These are phyloP conservation scores for Aspergillus coremiiformis DNA, from an alignment of 495 filamentous ascomycete genomes.

Conservation along the genomic window DNA sequence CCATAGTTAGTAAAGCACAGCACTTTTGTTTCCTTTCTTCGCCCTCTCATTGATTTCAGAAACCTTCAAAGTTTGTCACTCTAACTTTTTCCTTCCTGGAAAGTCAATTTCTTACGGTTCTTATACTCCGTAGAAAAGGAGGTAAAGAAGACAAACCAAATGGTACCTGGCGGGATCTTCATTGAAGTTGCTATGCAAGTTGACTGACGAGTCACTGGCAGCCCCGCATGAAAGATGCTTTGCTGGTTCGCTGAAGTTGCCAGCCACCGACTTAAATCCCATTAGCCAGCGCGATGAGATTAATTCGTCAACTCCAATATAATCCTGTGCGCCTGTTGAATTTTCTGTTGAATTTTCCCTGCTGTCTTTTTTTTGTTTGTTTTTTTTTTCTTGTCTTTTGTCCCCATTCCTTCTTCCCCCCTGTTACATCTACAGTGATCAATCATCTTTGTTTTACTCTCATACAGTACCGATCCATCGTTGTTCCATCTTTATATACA, in stretches of 20 bases:
- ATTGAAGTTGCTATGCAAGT: not conserved
- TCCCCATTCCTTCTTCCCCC: not conserved
- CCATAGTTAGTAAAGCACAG: too few relatives aligned
- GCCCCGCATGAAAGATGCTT: constrained; percentile 1
- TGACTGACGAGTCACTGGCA: not conserved
- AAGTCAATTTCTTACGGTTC: too few relatives aligned
- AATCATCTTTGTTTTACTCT: not conserved
- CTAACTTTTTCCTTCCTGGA: not conserved
- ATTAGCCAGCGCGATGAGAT: not conserved
- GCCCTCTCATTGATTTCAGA: too few relatives aligned
- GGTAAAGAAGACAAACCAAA: constrained; percentile 1
- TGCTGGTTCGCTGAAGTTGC: constrained; percentile 10
- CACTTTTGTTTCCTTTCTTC: too few relatives aligned
- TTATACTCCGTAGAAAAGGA: constrained; percentile 1
- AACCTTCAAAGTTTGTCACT: too few relatives aligned
- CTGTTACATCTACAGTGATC: not conserved
- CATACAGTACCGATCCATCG: not conserved
- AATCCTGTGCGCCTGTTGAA: not conserved
- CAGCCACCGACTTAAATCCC: constrained; percentile 20
- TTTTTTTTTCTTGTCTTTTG: constrained; percentile 5
- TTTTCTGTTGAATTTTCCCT: constrained; percentile 5
- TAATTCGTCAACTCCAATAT: constrained; percentile 14
- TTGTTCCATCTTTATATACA: not conserved
- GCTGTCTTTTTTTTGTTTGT: constrained; percentile 10
- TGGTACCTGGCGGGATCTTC: constrained; percentile 10